Conservation (phyloP, 2,329 filamentous ascomycete genomes). For the Aspergillus amoenus region DNA sequence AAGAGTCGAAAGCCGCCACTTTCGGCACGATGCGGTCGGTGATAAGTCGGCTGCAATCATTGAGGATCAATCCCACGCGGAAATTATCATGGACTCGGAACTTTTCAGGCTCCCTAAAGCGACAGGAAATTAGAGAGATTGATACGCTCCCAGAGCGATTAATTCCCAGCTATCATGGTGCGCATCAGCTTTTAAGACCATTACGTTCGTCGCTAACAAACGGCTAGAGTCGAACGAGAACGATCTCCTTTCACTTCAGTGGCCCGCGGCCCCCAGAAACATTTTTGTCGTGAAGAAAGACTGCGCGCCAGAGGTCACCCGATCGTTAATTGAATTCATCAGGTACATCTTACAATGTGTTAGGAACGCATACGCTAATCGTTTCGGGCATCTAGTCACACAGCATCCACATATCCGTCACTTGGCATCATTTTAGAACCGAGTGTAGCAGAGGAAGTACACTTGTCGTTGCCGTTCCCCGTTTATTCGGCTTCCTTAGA, state of each 20-base stretch:
- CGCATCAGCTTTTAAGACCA: slow-evolving; percentile 21
- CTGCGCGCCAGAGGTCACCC: slow-evolving; percentile 54
- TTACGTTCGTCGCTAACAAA: background rate
- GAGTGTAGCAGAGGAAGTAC: slow-evolving; percentile 68
- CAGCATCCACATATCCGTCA: slow-evolving; percentile 75
- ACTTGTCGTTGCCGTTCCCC: slow-evolving; percentile 69
- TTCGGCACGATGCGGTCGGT: slow-evolving; percentile 21
- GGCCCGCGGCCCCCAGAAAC: slow-evolving; percentile 67
- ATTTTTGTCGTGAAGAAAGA: slow-evolving; percentile 69
- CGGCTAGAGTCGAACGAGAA: slow-evolving; percentile 54
- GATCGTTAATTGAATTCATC: slow-evolving; percentile 59
- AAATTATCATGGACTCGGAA: slow-evolving; percentile 25
- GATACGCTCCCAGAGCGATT: slow-evolving; percentile 50
- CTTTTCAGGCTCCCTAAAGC: slow-evolving; percentile 43
- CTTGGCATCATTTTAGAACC: slow-evolving; percentile 82
- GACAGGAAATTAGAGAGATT: slow-evolving; percentile 47
- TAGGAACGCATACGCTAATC: slow-evolving; percentile 1
- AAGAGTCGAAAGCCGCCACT: background rate
- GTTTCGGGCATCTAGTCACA: slow-evolving; percentile 54
- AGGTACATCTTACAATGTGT: slow-evolving; percentile 34
- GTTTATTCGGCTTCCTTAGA: slow-evolving; percentile 57
- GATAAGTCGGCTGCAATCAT: slow-evolving; percentile 15
- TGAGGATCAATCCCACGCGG: slow-evolving; percentile 11
- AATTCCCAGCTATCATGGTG: slow-evolving; percentile 64
- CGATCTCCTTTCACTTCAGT: slow-evolving; percentile 65